These are phyloP conservation scores for Tilletia walkeri DNA, from an alignment of 1,284 basidiomycete species.

Conservation along the genomic window DNA sequence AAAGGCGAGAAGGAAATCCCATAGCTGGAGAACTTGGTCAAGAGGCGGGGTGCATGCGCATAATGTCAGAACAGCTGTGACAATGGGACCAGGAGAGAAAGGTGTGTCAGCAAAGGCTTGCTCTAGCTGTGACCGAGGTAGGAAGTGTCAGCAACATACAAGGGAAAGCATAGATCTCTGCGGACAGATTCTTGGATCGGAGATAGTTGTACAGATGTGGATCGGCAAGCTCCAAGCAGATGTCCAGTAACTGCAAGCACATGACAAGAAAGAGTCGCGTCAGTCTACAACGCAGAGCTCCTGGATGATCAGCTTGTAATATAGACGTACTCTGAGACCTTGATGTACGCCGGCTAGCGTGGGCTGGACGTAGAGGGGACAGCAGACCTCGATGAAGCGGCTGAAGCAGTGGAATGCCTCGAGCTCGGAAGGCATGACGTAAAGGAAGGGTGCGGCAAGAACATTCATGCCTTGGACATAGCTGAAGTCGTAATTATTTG, in stretches of 20 bases:
- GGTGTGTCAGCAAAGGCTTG: background rate
- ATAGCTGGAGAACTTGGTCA: slow-evolving; percentile 85
- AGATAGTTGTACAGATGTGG: slow-evolving; percentile 77
- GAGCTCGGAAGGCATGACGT: slow-evolving; percentile 89
- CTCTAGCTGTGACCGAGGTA: background rate
- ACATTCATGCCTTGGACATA: slow-evolving; percentile 99
- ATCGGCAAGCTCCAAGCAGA: slow-evolving; percentile 86
- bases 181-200: slow-evolving; percentile 87
- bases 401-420: slow-evolving; percentile 96
- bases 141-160: slow-evolving; percentile 63
- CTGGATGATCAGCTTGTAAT: no score
- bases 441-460: slow-evolving; percentile 91
- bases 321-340: slow-evolving; percentile 73
- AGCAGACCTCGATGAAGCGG: slow-evolving; percentile 86
- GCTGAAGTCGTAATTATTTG: slow-evolving; percentile 66
- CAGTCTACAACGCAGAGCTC: no score
- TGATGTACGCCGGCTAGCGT: slow-evolving; percentile 90
- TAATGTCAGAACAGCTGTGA: slow-evolving; percentile 80
- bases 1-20: slow-evolving; percentile 96
- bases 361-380: slow-evolving; percentile 91
- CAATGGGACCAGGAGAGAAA: background rate
- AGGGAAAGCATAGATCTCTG: slow-evolving; percentile 95
- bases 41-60: slow-evolving; percentile 95
- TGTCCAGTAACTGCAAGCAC: slow-evolving; percentile 77
- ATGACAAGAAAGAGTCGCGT: background rate